These are phyloP conservation scores for Nemania diffusa DNA, from an alignment of 2,329 filamentous ascomycete species.

Conservation along the genomic window DNA sequence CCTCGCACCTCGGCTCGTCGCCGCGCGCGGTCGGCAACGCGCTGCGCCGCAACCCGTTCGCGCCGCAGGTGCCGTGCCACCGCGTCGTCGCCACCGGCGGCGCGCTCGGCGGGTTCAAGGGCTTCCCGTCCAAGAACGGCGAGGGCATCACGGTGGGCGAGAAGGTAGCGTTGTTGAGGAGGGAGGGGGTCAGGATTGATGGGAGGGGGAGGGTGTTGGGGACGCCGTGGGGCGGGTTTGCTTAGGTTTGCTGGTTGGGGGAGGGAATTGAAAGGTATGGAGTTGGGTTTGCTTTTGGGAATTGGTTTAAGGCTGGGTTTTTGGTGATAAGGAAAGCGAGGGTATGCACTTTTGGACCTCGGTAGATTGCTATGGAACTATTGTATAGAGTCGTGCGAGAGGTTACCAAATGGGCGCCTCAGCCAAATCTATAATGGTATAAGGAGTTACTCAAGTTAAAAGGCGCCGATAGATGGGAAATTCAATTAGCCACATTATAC, in stretches of 20 bases:
- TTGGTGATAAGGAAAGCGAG: not conserved
- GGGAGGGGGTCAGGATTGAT: conserved; percentile 74
- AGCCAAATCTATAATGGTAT: no score
- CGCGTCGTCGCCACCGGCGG: conserved; percentile 80
- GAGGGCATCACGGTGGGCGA: conserved; percentile 71
- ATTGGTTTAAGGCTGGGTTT: not conserved
- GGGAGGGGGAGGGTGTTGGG: conserved; percentile 68
- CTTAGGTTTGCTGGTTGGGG: not conserved
- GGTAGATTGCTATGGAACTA: no score
- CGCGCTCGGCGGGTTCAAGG: conserved; percentile 77
- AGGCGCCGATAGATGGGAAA: no score
- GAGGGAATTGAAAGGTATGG: not conserved
- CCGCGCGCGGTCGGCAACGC: conserved; percentile 54
- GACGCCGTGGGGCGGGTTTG: conserved; percentile 61
- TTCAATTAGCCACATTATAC: no score
- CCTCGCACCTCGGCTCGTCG: conserved; percentile 58
- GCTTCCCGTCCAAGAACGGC: conserved; percentile 69
- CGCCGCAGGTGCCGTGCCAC: conserved; percentile 79
- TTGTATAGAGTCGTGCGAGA: no score
- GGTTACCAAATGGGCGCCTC: no score
- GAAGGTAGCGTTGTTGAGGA: conserved; percentile 69
- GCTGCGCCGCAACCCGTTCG: conserved; percentile 82
- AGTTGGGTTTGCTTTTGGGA: not conserved
- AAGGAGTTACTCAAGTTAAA: no score
- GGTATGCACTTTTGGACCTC: no score